Base-by-base conservation (phyloP, 2,329 filamentous ascomycete species). In the Aspergillus alliaceus region DNA sequence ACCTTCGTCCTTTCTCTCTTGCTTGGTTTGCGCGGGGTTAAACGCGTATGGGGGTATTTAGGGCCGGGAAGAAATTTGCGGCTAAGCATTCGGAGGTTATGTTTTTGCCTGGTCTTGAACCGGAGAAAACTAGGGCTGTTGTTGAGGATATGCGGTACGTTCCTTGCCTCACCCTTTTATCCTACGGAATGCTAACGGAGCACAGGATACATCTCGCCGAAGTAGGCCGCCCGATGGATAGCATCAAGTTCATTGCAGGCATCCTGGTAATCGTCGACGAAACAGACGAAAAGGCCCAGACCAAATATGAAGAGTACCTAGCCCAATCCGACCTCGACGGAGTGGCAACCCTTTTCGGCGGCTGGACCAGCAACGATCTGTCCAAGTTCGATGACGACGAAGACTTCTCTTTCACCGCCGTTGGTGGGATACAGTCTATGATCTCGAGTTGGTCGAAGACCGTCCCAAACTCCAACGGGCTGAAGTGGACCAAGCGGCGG, bases 381-480 rank as follows among this genome's bases (percentile, higher is more conserved):
- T 35, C 71, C 67, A 53, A 68, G 0, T 78, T 74, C 53, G 65
- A 68, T 0, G 77, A 79, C 40, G 77, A 80, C 44, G 73, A 79
- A 24, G 76, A 80, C 54, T 77, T 80, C 54, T 66, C 72, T 2
- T 78, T 79, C 57, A 66, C 68, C 6, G 70, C 69, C 2, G 69
- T 71, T 0, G 72, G 74, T 1, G 75, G 72, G 2, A 75, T 80
- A 5, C 74, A 76, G 14, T 74, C 72, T 18, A 69, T 78, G 66
- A 75, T 78, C 15, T 72, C 68, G 27, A 66, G 70, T 22, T 78
- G 76, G 76, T 72, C 75, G 0, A 70, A 67, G 7, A 77, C 75
- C 0, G 74, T 77, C 0, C 75, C 75, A 0, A 74, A 73, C 4
- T 72, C 70, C 0, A 64, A 74, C 27, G 72, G 69, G 1, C 56